Evolutionary conservation across 192 early-diverging fungal genomes (phyloP), one percentile per base, ranked within the genome.

Genomic region (Jimgerdemannia lactiflua): DNA sequence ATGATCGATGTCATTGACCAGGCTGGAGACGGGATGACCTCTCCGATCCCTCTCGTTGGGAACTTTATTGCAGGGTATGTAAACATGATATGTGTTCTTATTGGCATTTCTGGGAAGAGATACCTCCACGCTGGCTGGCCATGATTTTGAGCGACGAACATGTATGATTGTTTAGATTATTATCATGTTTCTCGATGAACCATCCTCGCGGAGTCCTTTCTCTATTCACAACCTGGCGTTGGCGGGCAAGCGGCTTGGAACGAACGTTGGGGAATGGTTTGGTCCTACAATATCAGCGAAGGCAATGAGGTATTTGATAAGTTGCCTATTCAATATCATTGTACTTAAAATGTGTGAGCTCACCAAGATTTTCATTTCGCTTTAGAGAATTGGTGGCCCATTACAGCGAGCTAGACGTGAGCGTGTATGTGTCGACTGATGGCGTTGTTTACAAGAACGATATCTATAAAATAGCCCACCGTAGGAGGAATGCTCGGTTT

Each of bases 251-350:
- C 88, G 92, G 80, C 88, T 88, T 70, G 95, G 90, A 29, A 95
- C 94, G 76, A 86, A 91, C 39, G 91, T 98, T 77, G 96, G 95
- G 39, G 88, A 96, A 79, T 98, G 96, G 95, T 98, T 97, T 86
- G 96, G 95, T 0, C 96, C 96, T 2, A 87, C 88, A 43, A 95
- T 90, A 11, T 91, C 93, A 9, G 89, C 90, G 18, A 89, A 92
- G 74, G 89, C 88, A 41, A 83, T 91, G 4, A 87, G 85, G 91
- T 92, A 85, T 67, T 79, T 42, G 19, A 18, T 18, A 19, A 43
- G 39, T 49, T 78, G 6, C 82, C 81, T 43, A 77, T 76, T 40
- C 4, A 79, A 82, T 54, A 76, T 84, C 39, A 75, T 69, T 19
- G 75, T 54, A 54, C 75, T 42, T 49, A 86, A 39, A 79, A 78